Conservation (phyloP, 1,139 yeast genomes). For the Pichia sp. region DNA sequence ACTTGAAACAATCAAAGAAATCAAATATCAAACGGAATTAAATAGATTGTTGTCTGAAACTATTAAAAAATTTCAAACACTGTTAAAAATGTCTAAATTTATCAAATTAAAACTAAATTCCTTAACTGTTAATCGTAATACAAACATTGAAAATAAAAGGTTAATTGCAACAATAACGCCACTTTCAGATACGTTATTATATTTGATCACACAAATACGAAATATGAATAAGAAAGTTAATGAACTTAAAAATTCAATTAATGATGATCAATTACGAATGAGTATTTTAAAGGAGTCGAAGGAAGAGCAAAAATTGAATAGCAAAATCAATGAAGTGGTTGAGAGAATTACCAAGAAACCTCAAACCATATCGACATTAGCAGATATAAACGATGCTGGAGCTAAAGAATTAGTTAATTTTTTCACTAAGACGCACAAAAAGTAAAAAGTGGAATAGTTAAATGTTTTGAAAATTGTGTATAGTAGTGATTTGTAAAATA, state of each 20-base stretch:
- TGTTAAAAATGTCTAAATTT: constrained; percentile 1
- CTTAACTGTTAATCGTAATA: background rate
- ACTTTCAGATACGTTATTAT: constrained; percentile 9
- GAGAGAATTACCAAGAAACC: background rate
- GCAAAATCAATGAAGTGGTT: background rate
- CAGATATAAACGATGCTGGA: background rate
- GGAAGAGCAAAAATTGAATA: constrained; percentile 5
- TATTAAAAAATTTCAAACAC: background rate
- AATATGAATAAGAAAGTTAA: constrained; percentile 4
- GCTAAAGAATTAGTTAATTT: constrained; percentile 1
- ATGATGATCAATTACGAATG: background rate
- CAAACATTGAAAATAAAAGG: background rate
- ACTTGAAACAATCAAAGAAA: constrained; percentile 16
- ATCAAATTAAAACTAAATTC: constrained; percentile 1
- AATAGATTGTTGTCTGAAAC: constrained; percentile 38
- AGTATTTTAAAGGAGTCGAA: background rate
- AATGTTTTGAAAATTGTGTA: background rate
- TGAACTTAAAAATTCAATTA: background rate
- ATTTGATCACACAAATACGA: constrained; percentile 6
- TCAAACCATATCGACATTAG: background rate
- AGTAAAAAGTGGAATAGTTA: background rate
- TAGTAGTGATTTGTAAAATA: background rate
- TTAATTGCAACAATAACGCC: constrained; percentile 6
- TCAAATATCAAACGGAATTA: constrained; percentile 40
- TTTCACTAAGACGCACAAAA: background rate